Percentiles rank a stretch among this genome's conserved stretches.
Conservation (phyloP, 2,329 filamentous ascomycete species). For the Neobulgaria alba region DNA sequence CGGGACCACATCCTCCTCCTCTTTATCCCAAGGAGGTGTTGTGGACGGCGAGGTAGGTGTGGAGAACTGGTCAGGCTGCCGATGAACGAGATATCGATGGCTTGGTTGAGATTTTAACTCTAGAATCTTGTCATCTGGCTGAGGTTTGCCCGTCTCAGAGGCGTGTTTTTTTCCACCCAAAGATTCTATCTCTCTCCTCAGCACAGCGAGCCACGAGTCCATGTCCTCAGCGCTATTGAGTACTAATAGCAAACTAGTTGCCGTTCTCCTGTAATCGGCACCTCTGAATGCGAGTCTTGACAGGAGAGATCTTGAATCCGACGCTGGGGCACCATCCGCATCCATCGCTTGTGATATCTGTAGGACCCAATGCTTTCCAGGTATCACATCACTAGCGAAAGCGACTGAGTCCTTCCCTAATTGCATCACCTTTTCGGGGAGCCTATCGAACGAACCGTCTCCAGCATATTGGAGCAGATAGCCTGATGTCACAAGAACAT, state of each 20-base stretch:
- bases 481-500: slow-evolving; percentile 59
- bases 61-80: slow-evolving; percentile 17
- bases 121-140: slow-evolving; percentile 32
- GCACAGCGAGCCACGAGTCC: slow-evolving; percentile 62
- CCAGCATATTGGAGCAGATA: slow-evolving; percentile 67
- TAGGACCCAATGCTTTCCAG: slow-evolving; percentile 71
- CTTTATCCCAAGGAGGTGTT: slow-evolving; percentile 12
- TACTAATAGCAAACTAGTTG: slow-evolving; percentile 61
- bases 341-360: slow-evolving; percentile 63
- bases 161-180: slow-evolving; percentile 58
- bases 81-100: slow-evolving; percentile 21
- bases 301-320: slow-evolving; percentile 52
- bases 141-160: slow-evolving; percentile 50
- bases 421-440: slow-evolving; percentile 66
- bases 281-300: slow-evolving; percentile 55
- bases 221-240: slow-evolving; percentile 66
- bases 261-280: slow-evolving; percentile 43
- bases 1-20: slow-evolving; percentile 12
- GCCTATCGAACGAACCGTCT: slow-evolving; percentile 59
- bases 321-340: slow-evolving; percentile 41
- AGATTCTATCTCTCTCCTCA: slow-evolving; percentile 62
- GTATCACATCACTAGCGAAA: slow-evolving; percentile 72
- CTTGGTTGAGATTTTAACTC: slow-evolving; percentile 22
- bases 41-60: slow-evolving; percentile 16
- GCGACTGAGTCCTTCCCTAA: slow-evolving; percentile 68